phyloP scores from a whole-genome alignment of 2,329 filamentous ascomycete genomes.

The Tolypocladium tundrense region DNA sequence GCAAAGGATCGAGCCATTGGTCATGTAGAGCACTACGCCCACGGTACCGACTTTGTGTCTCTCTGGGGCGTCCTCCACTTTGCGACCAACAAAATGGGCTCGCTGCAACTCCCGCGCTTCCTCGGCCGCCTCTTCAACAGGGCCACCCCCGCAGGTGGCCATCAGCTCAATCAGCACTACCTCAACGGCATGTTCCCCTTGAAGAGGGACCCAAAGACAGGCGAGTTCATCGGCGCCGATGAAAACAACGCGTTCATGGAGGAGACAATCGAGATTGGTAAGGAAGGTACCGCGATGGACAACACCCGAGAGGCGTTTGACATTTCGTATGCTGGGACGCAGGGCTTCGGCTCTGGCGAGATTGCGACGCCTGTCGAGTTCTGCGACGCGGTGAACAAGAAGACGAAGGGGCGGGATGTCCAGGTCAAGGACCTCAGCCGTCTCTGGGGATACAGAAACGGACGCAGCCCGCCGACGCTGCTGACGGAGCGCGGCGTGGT shows the following conservation, averaged over 20 bases:
- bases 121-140: conserved; percentile 51
- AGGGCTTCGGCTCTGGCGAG: conserved; percentile 24
- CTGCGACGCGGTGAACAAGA: conserved; percentile 19
- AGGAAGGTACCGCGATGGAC: conserved; percentile 30
- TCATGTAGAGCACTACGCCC: conserved; percentile 73
- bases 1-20: conserved; percentile 44
- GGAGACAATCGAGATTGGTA: conserved; percentile 37
- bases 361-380: conserved; percentile 26
- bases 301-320: conserved; percentile 37
- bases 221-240: conserved; percentile 30
- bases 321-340: conserved; percentile 33
- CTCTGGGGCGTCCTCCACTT: conserved; percentile 67
- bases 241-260: conserved; percentile 52
- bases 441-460: conserved; percentile 54
- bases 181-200: conserved; percentile 52
- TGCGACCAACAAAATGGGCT: conserved; percentile 30
- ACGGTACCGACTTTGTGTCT: conserved; percentile 63
- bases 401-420: conserved; percentile 22
- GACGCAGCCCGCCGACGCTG: conserved; percentile 35
- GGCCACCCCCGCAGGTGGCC: conserved; percentile 38
- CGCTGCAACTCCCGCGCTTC: conserved; percentile 45
- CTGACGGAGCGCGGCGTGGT: conserved; percentile 23
- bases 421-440: conserved; percentile 52
- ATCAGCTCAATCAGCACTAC: conserved; percentile 52
- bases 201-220: conserved; percentile 27